Percentiles rank a stretch among this genome's conserved stretches.
These are phyloP conservation scores for Cornus kousa DNA, from an alignment of 148 eudicot species.

Conservation along the genomic window DNA sequence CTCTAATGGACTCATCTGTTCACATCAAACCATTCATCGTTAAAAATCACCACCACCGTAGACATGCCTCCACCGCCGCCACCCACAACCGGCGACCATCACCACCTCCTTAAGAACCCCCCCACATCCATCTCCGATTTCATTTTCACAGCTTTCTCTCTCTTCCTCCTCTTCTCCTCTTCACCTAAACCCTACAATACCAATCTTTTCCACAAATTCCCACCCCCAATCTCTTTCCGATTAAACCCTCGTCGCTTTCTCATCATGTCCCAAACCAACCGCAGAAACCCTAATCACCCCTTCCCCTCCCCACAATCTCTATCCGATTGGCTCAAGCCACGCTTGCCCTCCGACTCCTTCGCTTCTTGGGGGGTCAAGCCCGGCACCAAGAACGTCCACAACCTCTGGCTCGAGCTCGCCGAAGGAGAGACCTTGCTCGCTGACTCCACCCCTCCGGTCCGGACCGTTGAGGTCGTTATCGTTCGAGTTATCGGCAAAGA, in stretches of 20 bases:
- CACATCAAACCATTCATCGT: neutral
- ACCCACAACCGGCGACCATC: constrained; percentile 33
- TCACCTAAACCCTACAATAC: constrained; percentile 46
- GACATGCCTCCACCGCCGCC: constrained; percentile 37
- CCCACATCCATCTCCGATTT: constrained; percentile 56
- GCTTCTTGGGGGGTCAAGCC: constrained; percentile 86
- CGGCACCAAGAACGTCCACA: constrained; percentile 89
- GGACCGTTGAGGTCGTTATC: constrained; percentile 68
- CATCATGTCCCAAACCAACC: constrained; percentile 48
- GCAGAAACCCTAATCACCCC: constrained; percentile 17
- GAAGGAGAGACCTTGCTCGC: constrained; percentile 72
- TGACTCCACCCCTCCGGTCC: constrained; percentile 68
- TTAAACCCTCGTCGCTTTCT: constrained; percentile 34
- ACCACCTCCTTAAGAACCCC: constrained; percentile 28
- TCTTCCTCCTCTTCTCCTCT: constrained; percentile 56
- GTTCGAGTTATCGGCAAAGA: constrained; percentile 32
- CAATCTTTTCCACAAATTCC: constrained; percentile 21
- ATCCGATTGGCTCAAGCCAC: constrained; percentile 76
- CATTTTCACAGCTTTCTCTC: constrained; percentile 68
- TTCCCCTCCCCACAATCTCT: constrained; percentile 62
- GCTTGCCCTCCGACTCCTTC: constrained; percentile 66
- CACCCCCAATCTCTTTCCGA: constrained; percentile 21
- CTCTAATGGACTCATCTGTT: neutral
- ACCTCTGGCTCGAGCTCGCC: constrained; percentile 79
- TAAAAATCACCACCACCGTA: neutral